Base-by-base conservation (phyloP, 768 basidiomycete species). In the Suillus bovinus region DNA sequence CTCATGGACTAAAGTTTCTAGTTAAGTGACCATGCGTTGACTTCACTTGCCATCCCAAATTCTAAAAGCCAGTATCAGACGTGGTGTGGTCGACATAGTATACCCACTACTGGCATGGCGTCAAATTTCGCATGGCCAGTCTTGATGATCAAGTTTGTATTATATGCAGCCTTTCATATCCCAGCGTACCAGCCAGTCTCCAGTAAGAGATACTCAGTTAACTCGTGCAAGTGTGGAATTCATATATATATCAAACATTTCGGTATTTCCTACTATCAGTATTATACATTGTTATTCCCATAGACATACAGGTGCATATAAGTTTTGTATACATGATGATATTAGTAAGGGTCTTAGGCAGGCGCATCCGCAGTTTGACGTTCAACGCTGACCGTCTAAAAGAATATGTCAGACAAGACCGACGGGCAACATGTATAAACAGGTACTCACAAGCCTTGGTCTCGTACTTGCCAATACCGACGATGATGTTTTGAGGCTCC, bases 401-500 rank as follows among this genome's bases (percentile, higher is more conserved):
- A 24, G 13, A 34, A 27, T 38, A 39, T 11, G 20, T 64, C 33
- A 64, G 61, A 52, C 34, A 41, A 13, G 24, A 27, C 17, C 8
- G 1, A 42, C 9, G 3, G 46, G 44, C 38, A 9, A 27, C 34
- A 20, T 5, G 24, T 34, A 52, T 56, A 22, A 4, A 13, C 24
- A 44, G 61, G 42, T 33, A 72, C 77, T 74, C 58, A 77, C 80
- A 83, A 63, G 83, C 79, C 68, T 77, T 80, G 64, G 79, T 78
- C 70, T 75, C 80, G 67, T 77, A 80, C 77, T 79, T 78, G 74
- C 89, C 87, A 47, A 86, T 66, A 38, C 85, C 87, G 61, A 94
- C 82, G 70, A 96, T 97, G 76, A 97, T 75, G 79, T 96, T 92
- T 63, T 82, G 84, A 0, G 88, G 84, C 9, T 90, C 86, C 75